phyloP scores from a whole-genome alignment of 495 filamentous ascomycete genomes.

The Neurospora sp. region DNA sequence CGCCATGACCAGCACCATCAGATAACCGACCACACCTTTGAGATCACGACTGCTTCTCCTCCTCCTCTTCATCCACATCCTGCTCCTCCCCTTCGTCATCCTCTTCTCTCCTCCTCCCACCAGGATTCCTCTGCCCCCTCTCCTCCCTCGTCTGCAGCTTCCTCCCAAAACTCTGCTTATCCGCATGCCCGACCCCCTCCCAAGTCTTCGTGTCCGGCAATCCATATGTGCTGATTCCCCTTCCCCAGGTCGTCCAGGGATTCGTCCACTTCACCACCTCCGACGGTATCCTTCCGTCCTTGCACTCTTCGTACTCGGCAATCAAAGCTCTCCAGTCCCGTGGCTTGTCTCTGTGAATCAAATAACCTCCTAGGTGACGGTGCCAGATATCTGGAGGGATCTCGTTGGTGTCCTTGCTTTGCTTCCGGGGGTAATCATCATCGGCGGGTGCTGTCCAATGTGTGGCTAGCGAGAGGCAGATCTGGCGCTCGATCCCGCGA shows the following conservation, averaged over 20 bases:
- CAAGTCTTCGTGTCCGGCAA: conserved; percentile 26
- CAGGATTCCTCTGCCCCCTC: conserved; percentile 2
- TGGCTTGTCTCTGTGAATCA: conserved; percentile 26
- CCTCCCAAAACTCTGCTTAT: conserved; percentile 18
- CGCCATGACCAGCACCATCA: neutral
- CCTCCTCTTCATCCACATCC: neutral
- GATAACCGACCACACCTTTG: neutral
- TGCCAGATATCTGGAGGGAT: conserved; percentile 22
- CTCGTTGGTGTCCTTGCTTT: neutral
- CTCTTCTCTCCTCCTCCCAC: neutral
- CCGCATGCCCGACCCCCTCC: conserved; percentile 23
- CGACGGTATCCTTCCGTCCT: conserved; percentile 8
- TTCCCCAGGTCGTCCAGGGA: conserved; percentile 24
- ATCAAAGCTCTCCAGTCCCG: conserved; percentile 20
- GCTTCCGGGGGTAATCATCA: neutral
- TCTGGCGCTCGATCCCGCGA: conserved; percentile 22
- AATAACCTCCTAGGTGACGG: conserved; percentile 20
- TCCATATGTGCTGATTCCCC: conserved; percentile 24
- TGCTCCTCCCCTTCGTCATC: conserved; percentile 1
- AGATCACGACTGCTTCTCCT: conserved; percentile 6
- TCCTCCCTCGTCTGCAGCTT: conserved; percentile 9
- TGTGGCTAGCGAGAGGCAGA: conserved; percentile 15
- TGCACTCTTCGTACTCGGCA: neutral
- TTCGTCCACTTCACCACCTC: conserved; percentile 21
- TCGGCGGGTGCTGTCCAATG: conserved; percentile 11